Conservation (phyloP, 768 basidiomycete species). For the Coprinopsis strossmayeri region DNA sequence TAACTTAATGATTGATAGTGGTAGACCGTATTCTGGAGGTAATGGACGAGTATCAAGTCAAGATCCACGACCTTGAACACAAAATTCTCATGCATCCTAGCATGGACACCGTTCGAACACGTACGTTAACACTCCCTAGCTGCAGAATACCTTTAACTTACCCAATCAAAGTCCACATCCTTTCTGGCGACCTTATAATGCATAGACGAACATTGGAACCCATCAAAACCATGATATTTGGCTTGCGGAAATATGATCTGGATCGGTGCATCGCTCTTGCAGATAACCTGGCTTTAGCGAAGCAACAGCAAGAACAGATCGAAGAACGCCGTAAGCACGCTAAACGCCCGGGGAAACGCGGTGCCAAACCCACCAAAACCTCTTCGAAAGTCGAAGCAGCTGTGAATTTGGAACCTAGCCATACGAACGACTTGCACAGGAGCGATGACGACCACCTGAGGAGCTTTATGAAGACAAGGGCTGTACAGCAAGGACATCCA, state of each 20-base stretch:
- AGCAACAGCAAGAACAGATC: conserved; percentile 1
- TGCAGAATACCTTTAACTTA: conserved; percentile 44
- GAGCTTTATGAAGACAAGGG: conserved; percentile 6
- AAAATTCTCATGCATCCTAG: conserved; percentile 51
- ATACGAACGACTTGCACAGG: background rate
- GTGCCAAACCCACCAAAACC: background rate
- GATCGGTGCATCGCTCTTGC: conserved; percentile 30
- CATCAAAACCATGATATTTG: conserved; percentile 58
- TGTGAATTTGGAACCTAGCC: background rate
- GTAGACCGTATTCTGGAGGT: conserved; percentile 62
- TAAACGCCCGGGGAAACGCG: background rate
- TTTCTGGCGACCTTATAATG: conserved; percentile 65
- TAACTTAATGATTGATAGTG: conserved; percentile 26
- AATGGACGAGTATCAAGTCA: conserved; percentile 59
- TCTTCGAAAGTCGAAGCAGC: background rate
- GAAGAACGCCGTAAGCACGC: conserved; percentile 5
- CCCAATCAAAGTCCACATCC: conserved; percentile 50
- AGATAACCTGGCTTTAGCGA: conserved; percentile 14
- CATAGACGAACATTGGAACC: conserved; percentile 69
- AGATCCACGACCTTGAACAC: conserved; percentile 52
- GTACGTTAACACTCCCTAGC: conserved; percentile 37
- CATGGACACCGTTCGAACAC: conserved; percentile 50
- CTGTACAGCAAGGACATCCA: conserved; percentile 17
- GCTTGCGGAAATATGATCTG: conserved; percentile 57
- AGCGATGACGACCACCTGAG: conserved; percentile 11